Evolutionary conservation across 352 stramenopile genomes (phyloP), one percentile per base, ranked within the genome.

Genomic region (Pythium aphanidermatum): DNA sequence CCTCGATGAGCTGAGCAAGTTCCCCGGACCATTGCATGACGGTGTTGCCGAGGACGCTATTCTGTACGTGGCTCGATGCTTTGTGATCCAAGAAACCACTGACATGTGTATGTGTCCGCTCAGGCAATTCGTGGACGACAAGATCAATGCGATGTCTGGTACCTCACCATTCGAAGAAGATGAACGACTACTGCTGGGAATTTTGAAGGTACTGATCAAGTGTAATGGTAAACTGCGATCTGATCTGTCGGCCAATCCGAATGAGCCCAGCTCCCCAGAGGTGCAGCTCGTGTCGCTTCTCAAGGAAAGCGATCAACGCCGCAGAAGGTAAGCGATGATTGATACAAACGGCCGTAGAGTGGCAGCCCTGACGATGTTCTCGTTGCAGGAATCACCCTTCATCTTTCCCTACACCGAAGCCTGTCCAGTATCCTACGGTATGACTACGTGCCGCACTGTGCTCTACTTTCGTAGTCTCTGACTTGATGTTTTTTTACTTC

Each of bases 141-240:
- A 69, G 39, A 65, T 90, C 46, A 70, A 74, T 29, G 51, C 54
- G 10, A 9, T 32, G 0, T n/a, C 28, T 2, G 35, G 38, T 4
- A 38, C 44, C 45, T 65, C 40, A 11, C 58, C 55, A 19, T 43
- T 64, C 1, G 64, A 78, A 23, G 80, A 92, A 50, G 73, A 92
- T 32, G 75, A 86, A 13, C 74, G 75, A 23, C 52, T 92, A 38
- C 51, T 92, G 24, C 42, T 86, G 20, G 70, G 77, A 13, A 58
- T 92, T n/a, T 45, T 92, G 30, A 65, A 60, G 44, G 63, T 92
- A 5, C 36, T 92, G 32, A 68, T 90, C 25, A 89, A 86, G 49
- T 86, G 69, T 60, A 88, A 92, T n/a, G 80, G 80, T 20, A 77
- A 79, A 43, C 57, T 89, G 8, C 69, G 74, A 14, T 84, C 75